Percentiles rank a stretch among this genome's conserved stretches.
Conservation (phyloP, 169 alveolate species). For the Eimeria praecox region DNA sequence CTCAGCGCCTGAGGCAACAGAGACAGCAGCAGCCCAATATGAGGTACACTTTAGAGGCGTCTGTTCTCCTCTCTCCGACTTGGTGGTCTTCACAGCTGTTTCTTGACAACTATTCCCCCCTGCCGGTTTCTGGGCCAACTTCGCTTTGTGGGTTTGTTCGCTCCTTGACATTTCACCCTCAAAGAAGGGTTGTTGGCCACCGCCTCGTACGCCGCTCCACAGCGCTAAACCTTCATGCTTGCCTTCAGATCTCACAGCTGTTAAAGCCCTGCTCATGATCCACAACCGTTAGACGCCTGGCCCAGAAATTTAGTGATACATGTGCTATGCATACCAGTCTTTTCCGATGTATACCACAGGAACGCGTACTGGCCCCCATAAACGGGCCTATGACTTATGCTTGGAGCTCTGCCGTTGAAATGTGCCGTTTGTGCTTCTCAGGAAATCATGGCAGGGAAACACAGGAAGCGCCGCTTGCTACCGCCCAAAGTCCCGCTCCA, state of each 20-base stretch:
- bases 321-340: not conserved
- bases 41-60: not conserved
- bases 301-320: not conserved
- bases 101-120: not conserved
- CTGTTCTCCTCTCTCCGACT: not conserved
- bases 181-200: slow-evolving; percentile 62
- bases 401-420: not conserved
- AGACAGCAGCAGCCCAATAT: not conserved
- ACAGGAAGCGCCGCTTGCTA: slow-evolving; percentile 87
- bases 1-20: not conserved
- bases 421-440: slow-evolving; percentile 19
- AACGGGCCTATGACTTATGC: not conserved
- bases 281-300: not conserved
- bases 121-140: not conserved
- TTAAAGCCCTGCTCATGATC: not conserved
- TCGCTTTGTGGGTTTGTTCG: not conserved
- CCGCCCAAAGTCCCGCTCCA: slow-evolving; percentile 92
- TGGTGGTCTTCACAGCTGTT: not conserved
- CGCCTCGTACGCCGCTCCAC: slow-evolving; percentile 34
- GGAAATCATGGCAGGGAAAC: slow-evolving; percentile 92
- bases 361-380: not conserved
- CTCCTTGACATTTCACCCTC: slow-evolving; percentile 47
- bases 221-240: slow-evolving; percentile 28
- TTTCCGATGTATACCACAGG: not conserved
- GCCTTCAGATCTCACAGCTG: not conserved